Evolutionary conservation across 495 filamentous ascomycete genomes (phyloP), one percentile per base, ranked within the genome.

Genomic region (Clavariopsis aquatica): DNA sequence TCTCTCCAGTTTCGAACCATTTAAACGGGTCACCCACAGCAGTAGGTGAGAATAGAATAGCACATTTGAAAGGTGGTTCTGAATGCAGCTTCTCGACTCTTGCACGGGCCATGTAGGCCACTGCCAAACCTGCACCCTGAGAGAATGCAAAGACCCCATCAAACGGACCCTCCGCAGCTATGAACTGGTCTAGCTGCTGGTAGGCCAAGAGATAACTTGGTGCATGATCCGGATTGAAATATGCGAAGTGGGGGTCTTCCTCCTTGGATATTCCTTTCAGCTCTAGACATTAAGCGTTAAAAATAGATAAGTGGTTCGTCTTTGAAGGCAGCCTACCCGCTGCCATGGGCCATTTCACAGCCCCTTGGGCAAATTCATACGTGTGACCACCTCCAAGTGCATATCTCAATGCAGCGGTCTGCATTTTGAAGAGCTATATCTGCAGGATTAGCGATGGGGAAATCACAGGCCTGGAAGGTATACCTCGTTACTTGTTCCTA

Each of bases 61-160:
- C 31, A 13, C 31, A 36, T 13, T 36, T 36, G 31, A 36, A 36
- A 36, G 31, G 31, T 6, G 31, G 31, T n/a, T n/a, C n/a, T n/a
- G n/a, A n/a, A 36, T 36, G 6, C 6, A 6, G 13, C 13, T 13
- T 13, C 13, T 36, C 31, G 6, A 36, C 6, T 6, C 31, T 36
- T 13, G 6, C 13, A 13, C 31, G 31, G 6, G 65, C 64, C 1
- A 68, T 36, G 31, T 36, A 13, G 6, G 13, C 13, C 6, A 13
- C 57, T 19, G 68, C 70, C 1, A 75, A 57, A n/a, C 53, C 22
- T 15, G 29, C 73, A 15, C 69, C 73, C 47, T 72, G 57, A 19
- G 70, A 73, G 54, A 76, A 78, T 19, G 63, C 75, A n/a, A 78
- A 45, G 8, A 78, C 59, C 0, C 74, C 75, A 51, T 78, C 75